phyloP scores from a whole-genome alignment of 805 yeast species.

The Candida sakaeoensis region DNA sequence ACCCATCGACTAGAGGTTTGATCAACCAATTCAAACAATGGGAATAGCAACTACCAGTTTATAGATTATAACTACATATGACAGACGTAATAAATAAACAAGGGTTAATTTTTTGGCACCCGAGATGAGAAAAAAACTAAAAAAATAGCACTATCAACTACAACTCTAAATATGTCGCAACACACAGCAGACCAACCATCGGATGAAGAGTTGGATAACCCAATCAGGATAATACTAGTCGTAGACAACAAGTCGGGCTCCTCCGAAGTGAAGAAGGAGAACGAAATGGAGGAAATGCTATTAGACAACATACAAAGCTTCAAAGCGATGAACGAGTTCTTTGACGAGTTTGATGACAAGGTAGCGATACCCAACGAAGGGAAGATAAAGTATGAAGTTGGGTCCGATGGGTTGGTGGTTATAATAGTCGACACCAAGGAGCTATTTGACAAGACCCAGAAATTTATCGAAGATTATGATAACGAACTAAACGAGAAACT shows the following conservation, averaged over 20 bases:
- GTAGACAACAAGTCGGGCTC: slow-evolving; percentile 2
- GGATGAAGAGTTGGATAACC: slow-evolving; percentile 41
- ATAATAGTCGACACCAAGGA: slow-evolving; percentile 44
- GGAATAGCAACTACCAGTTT: slow-evolving; percentile 28
- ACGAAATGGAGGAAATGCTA: slow-evolving; percentile 48
- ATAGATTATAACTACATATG: slow-evolving; percentile 1
- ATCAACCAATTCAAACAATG: slow-evolving; percentile 94
- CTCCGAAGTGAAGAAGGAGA: slow-evolving; percentile 23
- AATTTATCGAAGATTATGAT: slow-evolving; percentile 40
- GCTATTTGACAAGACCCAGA: slow-evolving; percentile 35
- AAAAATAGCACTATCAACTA: neutral
- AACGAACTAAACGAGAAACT: slow-evolving; percentile 6
- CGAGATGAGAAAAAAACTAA: slow-evolving; percentile 6
- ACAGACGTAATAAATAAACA: too few species aligned
- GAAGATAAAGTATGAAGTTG: slow-evolving; percentile 55
- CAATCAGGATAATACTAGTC: slow-evolving; percentile 43
- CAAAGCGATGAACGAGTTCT: slow-evolving; percentile 47
- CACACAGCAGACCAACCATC: slow-evolving; percentile 1
- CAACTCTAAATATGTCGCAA: slow-evolving; percentile 4
- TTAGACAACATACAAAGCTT: slow-evolving; percentile 44
- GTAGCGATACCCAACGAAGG: slow-evolving; percentile 55
- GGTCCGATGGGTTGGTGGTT: slow-evolving; percentile 57
- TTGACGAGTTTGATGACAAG: slow-evolving; percentile 48
- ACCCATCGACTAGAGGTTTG: slow-evolving; percentile 85
- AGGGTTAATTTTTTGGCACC: too few species aligned